phyloP scores from a whole-genome alignment of 2,329 filamentous ascomycete genomes.

The Rhexocercosporidium sp. region DNA sequence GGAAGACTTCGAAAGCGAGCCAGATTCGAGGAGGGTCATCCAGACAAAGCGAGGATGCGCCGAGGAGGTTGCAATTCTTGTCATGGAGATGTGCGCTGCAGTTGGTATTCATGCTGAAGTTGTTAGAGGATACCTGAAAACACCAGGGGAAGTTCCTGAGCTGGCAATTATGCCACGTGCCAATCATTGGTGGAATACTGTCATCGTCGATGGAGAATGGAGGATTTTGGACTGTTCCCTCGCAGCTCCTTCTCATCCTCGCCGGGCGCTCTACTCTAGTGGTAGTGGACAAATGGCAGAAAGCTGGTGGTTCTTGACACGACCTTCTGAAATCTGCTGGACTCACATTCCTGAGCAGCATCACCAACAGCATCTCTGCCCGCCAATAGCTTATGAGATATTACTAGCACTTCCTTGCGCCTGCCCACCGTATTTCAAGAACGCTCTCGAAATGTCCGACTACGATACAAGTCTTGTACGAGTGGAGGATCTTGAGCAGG shows the following conservation, averaged over 20 bases:
- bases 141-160: constrained; percentile 83
- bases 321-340: constrained; percentile 90
- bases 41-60: constrained; percentile 83
- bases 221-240: constrained; percentile 94
- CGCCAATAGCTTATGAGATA: constrained; percentile 83
- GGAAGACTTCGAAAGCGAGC: constrained; percentile 84
- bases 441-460: constrained; percentile 78
- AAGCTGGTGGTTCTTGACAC: constrained; percentile 89
- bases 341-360: constrained; percentile 91
- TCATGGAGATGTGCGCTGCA: constrained; percentile 91
- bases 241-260: constrained; percentile 88
- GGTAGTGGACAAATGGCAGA: constrained; percentile 74
- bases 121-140: constrained; percentile 88
- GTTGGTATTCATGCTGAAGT: constrained; percentile 88
- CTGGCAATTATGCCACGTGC: constrained; percentile 81
- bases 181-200: constrained; percentile 98
- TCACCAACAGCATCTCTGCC: constrained; percentile 90
- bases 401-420: constrained; percentile 85
- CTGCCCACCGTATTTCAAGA: constrained; percentile 87
- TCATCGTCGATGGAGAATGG: constrained; percentile 94
- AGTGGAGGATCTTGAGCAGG: constrained; percentile 91
- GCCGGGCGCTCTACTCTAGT: constrained; percentile 77
- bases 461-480: constrained; percentile 88
- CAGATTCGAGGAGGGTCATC: constrained; percentile 84
- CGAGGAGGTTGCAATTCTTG: constrained; percentile 86